Base-by-base conservation (phyloP, 345 rosid species). In the Passiflora organensis region DNA sequence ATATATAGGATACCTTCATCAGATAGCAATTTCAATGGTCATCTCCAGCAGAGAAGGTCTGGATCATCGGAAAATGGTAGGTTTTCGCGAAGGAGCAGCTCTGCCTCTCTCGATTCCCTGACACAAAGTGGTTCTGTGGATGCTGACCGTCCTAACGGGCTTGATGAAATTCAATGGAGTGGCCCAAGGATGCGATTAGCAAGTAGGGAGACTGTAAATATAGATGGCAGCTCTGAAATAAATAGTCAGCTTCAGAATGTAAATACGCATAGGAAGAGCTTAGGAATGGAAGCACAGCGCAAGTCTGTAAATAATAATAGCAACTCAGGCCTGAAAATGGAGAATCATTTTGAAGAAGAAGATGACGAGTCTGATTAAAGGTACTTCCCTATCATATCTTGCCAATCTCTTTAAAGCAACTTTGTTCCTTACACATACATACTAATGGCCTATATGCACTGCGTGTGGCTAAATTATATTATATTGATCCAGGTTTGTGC, bases 331-430 rank as follows among this genome's bases (percentile, higher is more conserved):
- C 73, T 41, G 65, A 72, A 67, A 63, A 60, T 65, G 76, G 80
- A 78, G 75, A 75, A 65, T 65, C 78, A 61, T 70, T 78, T 67
- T 66, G 86, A 78, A 76, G 84, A 79, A 57, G 82, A 79, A 67
- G 77, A 69, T 18, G 78, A 70, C 13, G 79, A 73, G 69, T 58
- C 74, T 58, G 75, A 72, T 54, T 82, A 85, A 77, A 82, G 89
- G 89, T 85, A 81, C 64, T 43, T 43, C 13, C 16, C 21, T 14
- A 1, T 46, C 4, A 12, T 51, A 28, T 20, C 21, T 28, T 28
- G 34, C 34, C n/a, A n/a, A n/a, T n/a, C n/a, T n/a, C n/a, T n/a
- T n/a, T n/a, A n/a, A n/a, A n/a, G n/a, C n/a, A n/a, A n/a, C n/a
- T n/a, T n/a, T n/a, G n/a, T n/a, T n/a, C n/a, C n/a, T n/a, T n/a